phyloP scores from a whole-genome alignment of 2,329 filamentous ascomycete species.

The Botryotinia convoluta region DNA sequence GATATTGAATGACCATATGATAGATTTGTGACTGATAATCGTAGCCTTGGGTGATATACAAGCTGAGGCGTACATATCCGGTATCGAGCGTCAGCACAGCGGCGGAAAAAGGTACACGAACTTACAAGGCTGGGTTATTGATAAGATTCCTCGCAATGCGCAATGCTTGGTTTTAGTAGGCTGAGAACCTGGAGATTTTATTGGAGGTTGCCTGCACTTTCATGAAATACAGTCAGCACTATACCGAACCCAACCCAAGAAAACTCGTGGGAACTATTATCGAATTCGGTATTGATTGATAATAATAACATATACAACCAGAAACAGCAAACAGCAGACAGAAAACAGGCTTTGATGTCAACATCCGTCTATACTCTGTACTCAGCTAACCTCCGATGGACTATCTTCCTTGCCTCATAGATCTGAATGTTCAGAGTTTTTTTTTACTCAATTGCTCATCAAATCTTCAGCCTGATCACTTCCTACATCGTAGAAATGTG shows the following conservation, averaged over 20 bases:
- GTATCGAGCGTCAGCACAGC: not conserved
- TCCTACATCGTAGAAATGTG: not conserved
- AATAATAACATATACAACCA: not conserved
- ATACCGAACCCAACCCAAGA: not conserved
- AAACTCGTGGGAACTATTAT: slow-evolving; percentile 8
- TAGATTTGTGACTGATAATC: not conserved
- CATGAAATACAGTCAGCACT: slow-evolving; percentile 19
- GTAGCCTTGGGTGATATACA: slow-evolving; percentile 15
- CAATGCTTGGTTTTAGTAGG: slow-evolving; percentile 7
- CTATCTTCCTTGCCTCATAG: not conserved
- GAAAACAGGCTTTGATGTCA: not conserved
- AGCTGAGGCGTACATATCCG: not conserved
- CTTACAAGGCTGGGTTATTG: slow-evolving; percentile 11
- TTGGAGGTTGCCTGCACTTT: not conserved
- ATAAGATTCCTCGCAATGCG: not conserved
- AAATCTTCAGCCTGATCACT: slow-evolving; percentile 14
- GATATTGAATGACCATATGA: slow-evolving; percentile 19
- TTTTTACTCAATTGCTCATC: not conserved
- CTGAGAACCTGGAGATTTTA: slow-evolving; percentile 1
- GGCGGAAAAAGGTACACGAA: slow-evolving; percentile 5
- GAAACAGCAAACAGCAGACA: not conserved
- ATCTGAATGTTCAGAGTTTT: not conserved
- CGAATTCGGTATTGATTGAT: slow-evolving; percentile 6
- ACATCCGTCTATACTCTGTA: not conserved
- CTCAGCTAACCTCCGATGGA: not conserved